Conservation (phyloP, 2,329 filamentous ascomycete genomes). For the Cordyceps sp. region DNA sequence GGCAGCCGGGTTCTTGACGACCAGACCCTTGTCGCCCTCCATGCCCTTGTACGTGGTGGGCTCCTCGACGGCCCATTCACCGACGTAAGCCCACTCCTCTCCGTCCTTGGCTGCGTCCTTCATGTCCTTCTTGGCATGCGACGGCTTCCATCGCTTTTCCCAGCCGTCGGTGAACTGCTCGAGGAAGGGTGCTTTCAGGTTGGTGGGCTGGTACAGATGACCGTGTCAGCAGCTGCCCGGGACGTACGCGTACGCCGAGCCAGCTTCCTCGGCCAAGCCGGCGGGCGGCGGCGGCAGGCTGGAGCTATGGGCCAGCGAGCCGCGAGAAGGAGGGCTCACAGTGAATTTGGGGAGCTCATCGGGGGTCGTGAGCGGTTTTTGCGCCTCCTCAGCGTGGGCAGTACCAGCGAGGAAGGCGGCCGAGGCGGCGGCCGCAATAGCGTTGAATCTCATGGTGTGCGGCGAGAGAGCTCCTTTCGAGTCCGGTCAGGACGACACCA, state of each 20-base stretch:
- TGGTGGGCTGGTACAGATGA: constrained; percentile 77
- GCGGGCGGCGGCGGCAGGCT: constrained; percentile 2
- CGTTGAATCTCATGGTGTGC: constrained; percentile 73
- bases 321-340: constrained; percentile 36
- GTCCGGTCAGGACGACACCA: constrained; percentile 1
- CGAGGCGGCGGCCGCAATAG: constrained; percentile 59
- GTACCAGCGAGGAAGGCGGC: constrained; percentile 56
- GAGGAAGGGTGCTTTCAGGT: constrained; percentile 81
- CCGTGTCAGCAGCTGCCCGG: no score
- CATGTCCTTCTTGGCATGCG: constrained; percentile 86
- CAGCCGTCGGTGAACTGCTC: constrained; percentile 98
- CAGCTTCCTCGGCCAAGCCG: no score
- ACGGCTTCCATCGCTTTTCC: constrained; percentile 86
- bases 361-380: constrained; percentile 42
- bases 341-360: constrained; percentile 65
- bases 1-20: constrained; percentile 93
- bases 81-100: constrained; percentile 84
- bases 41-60: constrained; percentile 81
- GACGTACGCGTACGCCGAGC: no score
- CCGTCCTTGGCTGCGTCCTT: constrained; percentile 53
- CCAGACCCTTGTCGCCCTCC: constrained; percentile 87
- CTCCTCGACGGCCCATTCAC: constrained; percentile 95
- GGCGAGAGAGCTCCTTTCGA: constrained; percentile 9
- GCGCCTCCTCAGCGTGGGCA: constrained; percentile 50
- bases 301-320: neutral